Evolutionary conservation across 176 grass and related monocot species (phyloP).

Genomic region (Alopecurus myosuroides): DNA sequence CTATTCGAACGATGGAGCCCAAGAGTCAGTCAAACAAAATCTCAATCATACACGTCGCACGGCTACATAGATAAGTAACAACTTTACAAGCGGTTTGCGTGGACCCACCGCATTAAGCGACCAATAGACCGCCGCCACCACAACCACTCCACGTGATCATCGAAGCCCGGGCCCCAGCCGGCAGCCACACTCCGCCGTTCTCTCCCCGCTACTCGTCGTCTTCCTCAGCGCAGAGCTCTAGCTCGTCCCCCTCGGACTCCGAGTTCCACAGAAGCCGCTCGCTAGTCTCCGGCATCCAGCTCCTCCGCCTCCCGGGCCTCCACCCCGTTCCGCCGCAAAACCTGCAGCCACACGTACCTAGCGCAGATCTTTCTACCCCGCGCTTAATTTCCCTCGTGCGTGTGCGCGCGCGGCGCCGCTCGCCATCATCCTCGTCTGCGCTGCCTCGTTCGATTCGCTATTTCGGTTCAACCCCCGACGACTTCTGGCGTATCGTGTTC

Average conservation of each 20-base stretch:
- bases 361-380: background rate
- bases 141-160: background rate
- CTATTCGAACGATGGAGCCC: too few relatives aligned
- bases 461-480: background rate
- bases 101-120: background rate
- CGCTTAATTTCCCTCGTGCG: slow-evolving; percentile 27
- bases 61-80: background rate
- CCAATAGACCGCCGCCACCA: background rate
- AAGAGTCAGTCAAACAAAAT: too few relatives aligned
- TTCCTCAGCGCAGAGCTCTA: background rate
- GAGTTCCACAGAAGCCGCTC: slow-evolving; percentile 6
- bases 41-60: background rate
- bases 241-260: background rate
- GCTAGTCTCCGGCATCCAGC: slow-evolving; percentile 17
- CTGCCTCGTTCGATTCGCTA: background rate
- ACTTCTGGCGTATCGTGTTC: background rate
- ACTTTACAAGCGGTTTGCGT: background rate
- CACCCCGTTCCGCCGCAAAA: background rate
- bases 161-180: too few relatives aligned
- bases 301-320: slow-evolving; percentile 2
- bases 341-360: background rate
- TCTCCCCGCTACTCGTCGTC: background rate
- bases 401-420: background rate
- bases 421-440: background rate
- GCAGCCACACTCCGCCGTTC: background rate